phyloP scores from a whole-genome alignment of 208 protist species.

The Trypanosoma grayi region DNA sequence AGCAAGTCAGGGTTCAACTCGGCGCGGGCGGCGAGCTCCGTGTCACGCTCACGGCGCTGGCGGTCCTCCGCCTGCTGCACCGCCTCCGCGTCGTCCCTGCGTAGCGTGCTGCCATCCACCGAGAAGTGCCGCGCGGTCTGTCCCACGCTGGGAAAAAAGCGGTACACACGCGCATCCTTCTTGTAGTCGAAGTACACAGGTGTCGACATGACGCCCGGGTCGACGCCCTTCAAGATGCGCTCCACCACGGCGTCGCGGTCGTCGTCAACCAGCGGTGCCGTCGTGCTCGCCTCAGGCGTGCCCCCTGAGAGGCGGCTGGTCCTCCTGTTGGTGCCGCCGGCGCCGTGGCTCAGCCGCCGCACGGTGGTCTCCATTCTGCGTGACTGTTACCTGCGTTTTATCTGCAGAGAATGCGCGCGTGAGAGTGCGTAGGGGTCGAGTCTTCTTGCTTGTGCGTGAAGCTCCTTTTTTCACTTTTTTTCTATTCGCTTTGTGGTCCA shows the following conservation, averaged over 20 bases:
- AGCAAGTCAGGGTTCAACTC: slow-evolving; percentile 85
- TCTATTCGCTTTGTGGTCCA: too few species aligned
- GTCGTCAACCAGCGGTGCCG: slow-evolving; percentile 47
- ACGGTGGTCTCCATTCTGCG: neutral
- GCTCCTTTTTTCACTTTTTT: too few species aligned
- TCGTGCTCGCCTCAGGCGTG: slow-evolving; percentile 9
- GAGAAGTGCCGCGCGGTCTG: slow-evolving; percentile 84
- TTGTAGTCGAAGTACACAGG: slow-evolving; percentile 94
- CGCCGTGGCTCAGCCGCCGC: slow-evolving; percentile 9
- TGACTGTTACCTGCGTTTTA: neutral
- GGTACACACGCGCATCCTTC: slow-evolving; percentile 90
- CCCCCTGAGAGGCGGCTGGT: slow-evolving; percentile 16
- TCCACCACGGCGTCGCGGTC: slow-evolving; percentile 79
- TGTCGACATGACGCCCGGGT: slow-evolving; percentile 89
- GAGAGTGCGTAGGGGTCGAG: too few species aligned
- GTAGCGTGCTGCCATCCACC: slow-evolving; percentile 80
- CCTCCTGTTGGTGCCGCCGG: neutral
- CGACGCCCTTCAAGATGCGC: slow-evolving; percentile 91
- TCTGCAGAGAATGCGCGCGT: neutral
- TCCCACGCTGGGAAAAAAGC: slow-evolving; percentile 86
- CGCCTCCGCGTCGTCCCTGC: slow-evolving; percentile 83
- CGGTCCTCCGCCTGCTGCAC: slow-evolving; percentile 88
- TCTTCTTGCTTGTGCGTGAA: too few species aligned
- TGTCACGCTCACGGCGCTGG: slow-evolving; percentile 63
- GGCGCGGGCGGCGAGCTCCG: slow-evolving; percentile 65